Evolutionary conservation across 2,329 filamentous ascomycete genomes (phyloP).

Genomic region (Anthostomella pinea): DNA sequence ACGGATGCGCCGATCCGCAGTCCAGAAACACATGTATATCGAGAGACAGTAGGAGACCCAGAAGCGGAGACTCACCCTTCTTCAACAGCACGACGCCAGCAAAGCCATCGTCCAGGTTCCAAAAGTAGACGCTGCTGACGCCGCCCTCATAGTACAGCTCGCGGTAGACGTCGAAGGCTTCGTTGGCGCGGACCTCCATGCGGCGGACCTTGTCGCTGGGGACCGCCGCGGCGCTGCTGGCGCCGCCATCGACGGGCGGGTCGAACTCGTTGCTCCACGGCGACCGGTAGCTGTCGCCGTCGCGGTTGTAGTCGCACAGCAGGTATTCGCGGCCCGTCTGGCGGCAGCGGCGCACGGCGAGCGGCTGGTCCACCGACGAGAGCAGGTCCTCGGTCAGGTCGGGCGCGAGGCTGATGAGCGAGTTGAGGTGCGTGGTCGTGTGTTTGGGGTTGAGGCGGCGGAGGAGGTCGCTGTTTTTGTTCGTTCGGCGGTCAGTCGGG

Average conservation of each 20-base stretch:
- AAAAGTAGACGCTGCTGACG: conserved; percentile 94
- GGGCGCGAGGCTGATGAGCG: conserved; percentile 84
- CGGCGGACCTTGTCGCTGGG: conserved; percentile 87
- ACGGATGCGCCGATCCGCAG: too few relatives aligned
- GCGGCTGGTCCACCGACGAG: conserved; percentile 93
- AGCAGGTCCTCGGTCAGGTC: conserved; percentile 96
- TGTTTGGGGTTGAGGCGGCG: conserved; percentile 94
- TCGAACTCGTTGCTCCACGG: conserved; percentile 99
- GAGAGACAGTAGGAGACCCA: conserved; percentile 1
- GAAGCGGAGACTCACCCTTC: conserved; percentile 62
- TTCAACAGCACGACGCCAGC: conserved; percentile 94
- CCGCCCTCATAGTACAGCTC: conserved; percentile 97
- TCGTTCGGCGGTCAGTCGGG: conserved; percentile 3
- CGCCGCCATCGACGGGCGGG: conserved; percentile 68
- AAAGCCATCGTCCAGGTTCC: conserved; percentile 97
- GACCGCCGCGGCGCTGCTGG: conserved; percentile 70
- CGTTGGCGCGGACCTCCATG: conserved; percentile 92
- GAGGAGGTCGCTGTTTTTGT: conserved; percentile 97
- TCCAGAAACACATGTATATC: too few relatives aligned
- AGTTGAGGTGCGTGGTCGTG: conserved; percentile 81
- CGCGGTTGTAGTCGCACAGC: conserved; percentile 98
- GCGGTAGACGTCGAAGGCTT: conserved; percentile 94
- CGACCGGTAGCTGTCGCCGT: conserved; percentile 94
- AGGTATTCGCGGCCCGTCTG: conserved; percentile 93
- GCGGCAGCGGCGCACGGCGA: conserved; percentile 80